Evolutionary conservation across 345 rosid genomes (phyloP), one percentile per base, ranked within the genome.

Genomic region (Eucalyptus melliodora): DNA sequence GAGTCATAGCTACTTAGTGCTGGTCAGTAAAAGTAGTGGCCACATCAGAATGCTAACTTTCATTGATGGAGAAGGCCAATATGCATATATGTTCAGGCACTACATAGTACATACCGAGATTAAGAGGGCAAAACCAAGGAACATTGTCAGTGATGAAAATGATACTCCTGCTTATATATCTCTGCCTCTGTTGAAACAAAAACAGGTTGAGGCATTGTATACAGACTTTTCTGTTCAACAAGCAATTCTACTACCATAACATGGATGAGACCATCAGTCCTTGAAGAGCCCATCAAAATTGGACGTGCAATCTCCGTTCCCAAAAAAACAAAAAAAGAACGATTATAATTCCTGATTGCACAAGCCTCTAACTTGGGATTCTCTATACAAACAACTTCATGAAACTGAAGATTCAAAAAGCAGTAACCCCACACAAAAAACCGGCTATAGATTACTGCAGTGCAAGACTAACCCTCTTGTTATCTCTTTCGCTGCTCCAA

Each of bases 391-490:
- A 77, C 27, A 77, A 77, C 30, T 3, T 77, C 30, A 40, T 40
- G 85, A 40, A 77, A 77, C 85, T 9, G 2, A 77, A 77, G 85
- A 77, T 11, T 40, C 47, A 77, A 77, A 77, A 77, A 40, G 62
- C 47, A 31, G 62, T 86, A 51, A 53, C 65, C 55, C 65, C 14
- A 50, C 44, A 50, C 37, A 59, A 21, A 86, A 50, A 86, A 37
- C 19, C 2, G 5, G 59, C 40, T 31, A 40, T 16, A 47, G 59
- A 50, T 86, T 31, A 51, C 87, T 30, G 56, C 21, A 7, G 40
- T 45, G 87, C n/a, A 87, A 93, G 95, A 92, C 91, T 89, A 86
- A 92, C 92, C 92, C 93, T 95, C 92, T 92, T 93, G 92, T 90
- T 92, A 81, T 90, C 85, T 59, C 90, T 87, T 49, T 87, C 90